Evolutionary conservation across 352 stramenopile genomes (phyloP).

Genomic region (Globisporangium sylvaticum): DNA sequence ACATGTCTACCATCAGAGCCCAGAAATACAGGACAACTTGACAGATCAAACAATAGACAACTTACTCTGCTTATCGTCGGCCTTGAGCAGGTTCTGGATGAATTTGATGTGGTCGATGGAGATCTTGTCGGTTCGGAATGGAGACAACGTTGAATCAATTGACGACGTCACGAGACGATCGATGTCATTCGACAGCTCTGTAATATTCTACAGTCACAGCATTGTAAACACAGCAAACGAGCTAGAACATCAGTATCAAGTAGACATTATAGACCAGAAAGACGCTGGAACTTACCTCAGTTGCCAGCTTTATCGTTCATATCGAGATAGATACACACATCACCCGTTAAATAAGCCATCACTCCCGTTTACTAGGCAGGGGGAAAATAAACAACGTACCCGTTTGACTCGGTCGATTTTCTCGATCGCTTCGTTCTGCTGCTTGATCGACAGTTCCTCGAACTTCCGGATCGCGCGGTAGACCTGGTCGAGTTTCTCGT

Average conservation of each 20-base stretch:
- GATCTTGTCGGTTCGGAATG: slow-evolving; percentile 57
- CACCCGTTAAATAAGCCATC: neutral
- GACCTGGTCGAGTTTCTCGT: slow-evolving; percentile 45
- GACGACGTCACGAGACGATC: slow-evolving; percentile 47
- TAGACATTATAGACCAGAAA: neutral
- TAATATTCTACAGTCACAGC: slow-evolving; percentile 32
- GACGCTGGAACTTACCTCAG: slow-evolving; percentile 14
- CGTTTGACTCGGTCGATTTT: slow-evolving; percentile 51
- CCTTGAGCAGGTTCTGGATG: slow-evolving; percentile 51
- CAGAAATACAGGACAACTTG: too few species aligned
- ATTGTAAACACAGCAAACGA: neutral
- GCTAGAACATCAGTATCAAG: neutral
- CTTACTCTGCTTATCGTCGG: slow-evolving; percentile 33
- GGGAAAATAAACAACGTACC: slow-evolving; percentile 12
- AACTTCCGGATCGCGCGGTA: slow-evolving; percentile 36
- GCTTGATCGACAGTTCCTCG: slow-evolving; percentile 37
- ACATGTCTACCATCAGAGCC: too few species aligned
- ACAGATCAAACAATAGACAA: neutral
- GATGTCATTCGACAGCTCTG: slow-evolving; percentile 44
- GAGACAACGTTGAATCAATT: slow-evolving; percentile 43
- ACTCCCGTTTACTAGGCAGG: neutral
- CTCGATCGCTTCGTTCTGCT: slow-evolving; percentile 40
- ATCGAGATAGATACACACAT: neutral
- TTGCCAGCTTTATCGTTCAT: slow-evolving; percentile 25
- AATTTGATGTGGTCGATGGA: slow-evolving; percentile 46